These are phyloP conservation scores for Aspergillus pseudonomiae DNA, from an alignment of 2,329 filamentous ascomycete species.

Conservation along the genomic window DNA sequence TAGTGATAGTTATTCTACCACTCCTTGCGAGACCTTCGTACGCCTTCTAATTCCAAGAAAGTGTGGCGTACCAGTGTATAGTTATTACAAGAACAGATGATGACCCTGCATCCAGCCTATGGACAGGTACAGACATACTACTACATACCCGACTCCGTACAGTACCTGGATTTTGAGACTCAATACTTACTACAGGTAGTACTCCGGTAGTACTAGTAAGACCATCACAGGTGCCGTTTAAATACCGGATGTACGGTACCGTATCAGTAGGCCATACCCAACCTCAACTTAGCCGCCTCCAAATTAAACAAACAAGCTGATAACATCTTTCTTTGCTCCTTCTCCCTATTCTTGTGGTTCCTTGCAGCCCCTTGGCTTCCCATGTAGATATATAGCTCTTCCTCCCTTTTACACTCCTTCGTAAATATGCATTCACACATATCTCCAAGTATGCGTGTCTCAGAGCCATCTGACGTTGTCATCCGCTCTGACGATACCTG, in stretches of 20 bases:
- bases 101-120: background rate
- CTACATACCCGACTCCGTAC: too few species aligned
- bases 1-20: background rate
- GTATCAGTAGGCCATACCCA: background rate
- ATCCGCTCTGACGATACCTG: constrained; percentile 31
- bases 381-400: constrained; percentile 4
- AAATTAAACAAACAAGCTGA: background rate
- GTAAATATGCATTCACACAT: background rate
- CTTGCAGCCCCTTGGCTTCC: constrained; percentile 1
- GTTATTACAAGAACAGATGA: background rate
- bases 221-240: background rate
- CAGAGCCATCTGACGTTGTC: constrained; percentile 21
- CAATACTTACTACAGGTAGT: background rate
- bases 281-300: background rate
- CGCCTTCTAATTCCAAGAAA: background rate
- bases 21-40: background rate
- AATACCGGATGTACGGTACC: background rate
- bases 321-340: constrained; percentile 1
- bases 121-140: background rate
- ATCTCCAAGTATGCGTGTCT: constrained; percentile 18
- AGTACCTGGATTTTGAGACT: too few species aligned
- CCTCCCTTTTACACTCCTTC: background rate
- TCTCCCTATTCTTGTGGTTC: background rate
- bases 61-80: background rate
- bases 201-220: background rate